Evolutionary conservation across 2,329 filamentous ascomycete genomes (phyloP).

Genomic region (Aspergillus carbonarius): DNA sequence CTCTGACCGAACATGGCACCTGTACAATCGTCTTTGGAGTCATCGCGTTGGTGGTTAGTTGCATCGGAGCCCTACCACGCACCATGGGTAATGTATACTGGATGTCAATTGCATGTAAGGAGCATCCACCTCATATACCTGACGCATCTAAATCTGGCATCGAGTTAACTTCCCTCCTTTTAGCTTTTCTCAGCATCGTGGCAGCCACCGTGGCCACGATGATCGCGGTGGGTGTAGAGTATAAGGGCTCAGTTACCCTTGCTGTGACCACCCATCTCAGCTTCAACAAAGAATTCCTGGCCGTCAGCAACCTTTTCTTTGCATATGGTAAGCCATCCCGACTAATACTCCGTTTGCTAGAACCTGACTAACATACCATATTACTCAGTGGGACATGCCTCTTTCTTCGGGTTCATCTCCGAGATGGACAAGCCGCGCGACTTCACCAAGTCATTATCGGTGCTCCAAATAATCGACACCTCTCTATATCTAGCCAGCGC

Average conservation of each 20-base stretch:
- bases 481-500: constrained; percentile 66
- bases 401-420: constrained; percentile 65
- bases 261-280: constrained; percentile 41
- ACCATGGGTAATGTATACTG: constrained; percentile 62
- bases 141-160: background rate
- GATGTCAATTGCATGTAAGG: constrained; percentile 58
- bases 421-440: constrained; percentile 62
- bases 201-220: constrained; percentile 67
- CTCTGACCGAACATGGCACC: constrained; percentile 59
- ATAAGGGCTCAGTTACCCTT: constrained; percentile 39
- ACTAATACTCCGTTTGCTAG: background rate
- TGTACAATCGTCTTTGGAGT: constrained; percentile 65
- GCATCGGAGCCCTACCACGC: constrained; percentile 59
- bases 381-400: constrained; percentile 54
- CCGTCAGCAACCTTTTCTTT: constrained; percentile 67
- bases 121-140: background rate
- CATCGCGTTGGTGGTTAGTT: constrained; percentile 59
- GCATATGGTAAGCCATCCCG: constrained; percentile 54
- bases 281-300: constrained; percentile 58
- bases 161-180: constrained; percentile 1
- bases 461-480: constrained; percentile 61
- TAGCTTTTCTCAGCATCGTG: constrained; percentile 60
- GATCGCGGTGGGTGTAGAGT: constrained; percentile 59
- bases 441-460: constrained; percentile 61
- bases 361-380: background rate